Base-by-base conservation (phyloP, 2,329 filamentous ascomycete species). In the Dryadomyces quercus-mongolicae region DNA sequence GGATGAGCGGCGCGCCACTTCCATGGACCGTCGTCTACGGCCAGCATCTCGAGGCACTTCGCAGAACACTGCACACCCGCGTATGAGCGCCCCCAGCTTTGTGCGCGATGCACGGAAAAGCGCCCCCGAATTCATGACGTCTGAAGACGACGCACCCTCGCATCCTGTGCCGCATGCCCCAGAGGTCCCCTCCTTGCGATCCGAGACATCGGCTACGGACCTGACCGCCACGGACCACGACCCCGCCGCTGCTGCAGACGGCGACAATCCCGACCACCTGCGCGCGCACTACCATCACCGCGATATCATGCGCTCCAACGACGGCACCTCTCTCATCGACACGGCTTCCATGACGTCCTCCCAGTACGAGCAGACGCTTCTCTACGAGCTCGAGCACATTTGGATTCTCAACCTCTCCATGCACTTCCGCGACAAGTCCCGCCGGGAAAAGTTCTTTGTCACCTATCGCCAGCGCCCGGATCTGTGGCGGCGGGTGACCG, bases 321-420 rank as follows among this genome's bases (percentile, higher is more conserved):
- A 55, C 62, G 60, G 57, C 48, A 56, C 54, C 45, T 60, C 46
- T 54, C 60, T 60, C 2, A 54, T 57, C 21, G 76, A 80, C 60
- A 67, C 68, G 2, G 71, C 68, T 21, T 78, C 76, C 20, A 69
- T 75, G 58, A 74, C 76, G 16, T 72, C 71, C 3, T 75, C 76
- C 2, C 70, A 76, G 56, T 78, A 86, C 62, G 80, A 86, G 53
- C 72, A 75, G 52, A 74, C 81, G 62, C 78, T 95, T 60, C 81
- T 86, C 59, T 81, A 87, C 58, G 92, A 97, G 68, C 77, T 96
- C 54, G 90, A 96, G 64, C 80, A 77, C 57, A 84, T 80, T 63
- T 98, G 93, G 93, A 97, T 98, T 57, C 74, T 98, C 61, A 98
- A 98, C 65, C 77, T 97, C 57, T 96, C 90, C 69, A 96, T 98